Conservation (phyloP, 2,329 filamentous ascomycete genomes). For the Aspergillus chevalieri region DNA sequence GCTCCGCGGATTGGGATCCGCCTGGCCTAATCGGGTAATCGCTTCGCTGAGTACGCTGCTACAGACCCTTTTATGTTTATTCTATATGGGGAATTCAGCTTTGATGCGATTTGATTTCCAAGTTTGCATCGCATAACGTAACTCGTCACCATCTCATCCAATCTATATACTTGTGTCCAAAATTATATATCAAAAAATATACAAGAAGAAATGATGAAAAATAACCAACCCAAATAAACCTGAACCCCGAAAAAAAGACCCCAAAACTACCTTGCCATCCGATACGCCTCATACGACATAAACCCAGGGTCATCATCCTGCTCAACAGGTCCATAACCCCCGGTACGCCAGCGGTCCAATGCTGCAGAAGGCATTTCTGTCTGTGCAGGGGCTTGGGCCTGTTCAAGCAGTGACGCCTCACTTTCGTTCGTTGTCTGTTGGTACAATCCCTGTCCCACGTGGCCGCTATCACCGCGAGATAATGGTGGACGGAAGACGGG, state of each 20-base stretch:
- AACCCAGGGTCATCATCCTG: conserved; percentile 29
- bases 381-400: conserved; percentile 29
- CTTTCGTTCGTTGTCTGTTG: conserved; percentile 32
- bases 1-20: not conserved
- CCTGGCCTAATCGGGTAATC: not conserved
- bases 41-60: not conserved
- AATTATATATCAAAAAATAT: not conserved
- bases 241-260: not conserved
- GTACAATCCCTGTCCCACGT: conserved; percentile 23
- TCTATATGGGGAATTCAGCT: not conserved
- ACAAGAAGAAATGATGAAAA: not conserved
- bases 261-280: conserved; percentile 13
- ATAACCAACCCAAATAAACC: not conserved
- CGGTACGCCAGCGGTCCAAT: conserved; percentile 30
- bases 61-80: not conserved
- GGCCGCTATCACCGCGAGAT: conserved; percentile 19
- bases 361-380: conserved; percentile 12
- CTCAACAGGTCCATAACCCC: conserved; percentile 33
- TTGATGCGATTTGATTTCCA: not conserved
- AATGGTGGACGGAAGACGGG: conserved; percentile 32
- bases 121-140: not conserved
- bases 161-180: not conserved
- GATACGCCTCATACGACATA: conserved; percentile 33
- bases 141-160: not conserved
- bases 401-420: conserved; percentile 31